A percentile compares a stretch with the other conserved stretches of the same genome.
These are phyloP conservation scores for Funneliformis mosseae DNA, from an alignment of 192 early-diverging fungal species.

Conservation along the genomic window DNA sequence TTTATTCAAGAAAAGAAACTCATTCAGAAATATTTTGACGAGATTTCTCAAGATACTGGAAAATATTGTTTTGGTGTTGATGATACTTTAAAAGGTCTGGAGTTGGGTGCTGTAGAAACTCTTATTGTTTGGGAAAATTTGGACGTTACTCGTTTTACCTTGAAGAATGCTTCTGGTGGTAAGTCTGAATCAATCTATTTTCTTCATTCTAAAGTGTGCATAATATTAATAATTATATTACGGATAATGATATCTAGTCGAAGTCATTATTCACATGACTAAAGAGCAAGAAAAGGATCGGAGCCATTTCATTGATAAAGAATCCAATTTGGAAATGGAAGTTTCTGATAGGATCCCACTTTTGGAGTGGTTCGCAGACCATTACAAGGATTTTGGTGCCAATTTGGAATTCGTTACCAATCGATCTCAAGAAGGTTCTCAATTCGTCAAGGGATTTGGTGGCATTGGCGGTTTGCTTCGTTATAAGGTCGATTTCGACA, in stretches of 20 bases:
- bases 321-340: conserved; percentile 78
- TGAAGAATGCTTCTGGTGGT: conserved; percentile 75
- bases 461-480: conserved; percentile 95
- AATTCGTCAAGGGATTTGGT: conserved; percentile 99
- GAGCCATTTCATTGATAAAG: conserved; percentile 67
- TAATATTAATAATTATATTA: not conserved
- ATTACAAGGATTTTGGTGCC: conserved; percentile 97
- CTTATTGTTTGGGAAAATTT: conserved; percentile 98
- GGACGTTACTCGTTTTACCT: conserved; percentile 74
- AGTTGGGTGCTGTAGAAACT: conserved; percentile 98
- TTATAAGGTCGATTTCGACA: conserved; percentile 89
- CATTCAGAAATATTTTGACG: conserved; percentile 94
- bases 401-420: conserved; percentile 95
- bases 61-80: conserved; percentile 95
- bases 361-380: conserved; percentile 97
- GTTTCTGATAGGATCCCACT: conserved; percentile 77
- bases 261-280: conserved; percentile 72
- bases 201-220: not conserved
- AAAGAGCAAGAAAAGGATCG: conserved; percentile 87
- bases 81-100: conserved; percentile 94
- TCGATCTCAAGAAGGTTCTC: conserved; percentile 92
- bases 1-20: conserved; percentile 99
- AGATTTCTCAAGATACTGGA: conserved; percentile 95
- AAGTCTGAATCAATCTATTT: not conserved
- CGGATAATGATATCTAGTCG: conserved; percentile 36